phyloP scores from a whole-genome alignment of 352 stramenopile genomes.

The Globisporangium sylvaticum region DNA sequence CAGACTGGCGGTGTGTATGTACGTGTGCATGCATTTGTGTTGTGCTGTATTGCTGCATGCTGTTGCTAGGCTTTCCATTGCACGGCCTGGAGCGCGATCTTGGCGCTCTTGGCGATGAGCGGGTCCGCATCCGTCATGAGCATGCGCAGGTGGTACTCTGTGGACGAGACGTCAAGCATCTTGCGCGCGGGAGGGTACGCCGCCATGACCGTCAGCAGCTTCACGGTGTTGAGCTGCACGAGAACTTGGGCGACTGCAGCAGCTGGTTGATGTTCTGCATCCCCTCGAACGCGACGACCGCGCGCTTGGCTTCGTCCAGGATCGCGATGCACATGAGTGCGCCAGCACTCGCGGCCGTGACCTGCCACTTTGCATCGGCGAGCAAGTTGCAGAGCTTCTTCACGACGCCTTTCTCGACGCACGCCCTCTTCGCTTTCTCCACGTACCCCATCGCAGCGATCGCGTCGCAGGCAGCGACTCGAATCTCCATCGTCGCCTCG shows the following conservation, averaged over 20 bases:
- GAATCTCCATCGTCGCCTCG: conserved; percentile 32
- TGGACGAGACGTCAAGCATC: conserved; percentile 44
- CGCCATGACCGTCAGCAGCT: conserved; percentile 58
- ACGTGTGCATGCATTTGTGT: background rate
- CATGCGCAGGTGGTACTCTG: conserved; percentile 43
- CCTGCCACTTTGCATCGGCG: conserved; percentile 49
- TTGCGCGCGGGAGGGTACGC: conserved; percentile 49
- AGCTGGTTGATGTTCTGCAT: conserved; percentile 54
- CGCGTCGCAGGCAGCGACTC: conserved; percentile 47
- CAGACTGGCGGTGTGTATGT: background rate
- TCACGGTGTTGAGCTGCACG: conserved; percentile 63
- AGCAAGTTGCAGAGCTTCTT: conserved; percentile 58
- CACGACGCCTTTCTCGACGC: conserved; percentile 48
- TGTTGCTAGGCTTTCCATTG: conserved; percentile 51
- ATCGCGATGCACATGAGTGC: conserved; percentile 66
- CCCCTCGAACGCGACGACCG: conserved; percentile 46
- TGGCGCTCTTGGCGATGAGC: conserved; percentile 55
- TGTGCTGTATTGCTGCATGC: background rate
- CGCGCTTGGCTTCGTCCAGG: conserved; percentile 65
- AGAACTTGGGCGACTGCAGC: conserved; percentile 51
- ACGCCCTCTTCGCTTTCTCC: conserved; percentile 53
- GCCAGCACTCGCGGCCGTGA: conserved; percentile 42
- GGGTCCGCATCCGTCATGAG: conserved; percentile 37
- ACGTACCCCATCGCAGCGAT: conserved; percentile 52
- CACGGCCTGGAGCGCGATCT: conserved; percentile 44